Conservation (phyloP, 257 asterid genomes). For the Gentiana dahurica region DNA sequence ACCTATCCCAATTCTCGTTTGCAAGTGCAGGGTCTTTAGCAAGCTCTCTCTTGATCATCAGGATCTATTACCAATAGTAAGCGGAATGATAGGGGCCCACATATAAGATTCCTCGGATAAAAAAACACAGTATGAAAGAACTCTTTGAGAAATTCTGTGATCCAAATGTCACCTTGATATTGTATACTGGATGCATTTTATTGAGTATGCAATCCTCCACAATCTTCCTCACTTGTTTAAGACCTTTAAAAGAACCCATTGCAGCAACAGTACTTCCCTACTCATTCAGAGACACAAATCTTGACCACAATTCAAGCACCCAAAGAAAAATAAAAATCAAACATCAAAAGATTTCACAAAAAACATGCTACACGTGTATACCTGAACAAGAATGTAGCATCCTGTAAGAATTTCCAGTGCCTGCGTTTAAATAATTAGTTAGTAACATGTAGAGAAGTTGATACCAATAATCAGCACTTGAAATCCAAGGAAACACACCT, state of each 20-base stretch:
- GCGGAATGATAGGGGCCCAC: slow-evolving; percentile 1
- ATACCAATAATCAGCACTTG: neutral
- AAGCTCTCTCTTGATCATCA: slow-evolving; percentile 86
- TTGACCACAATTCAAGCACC: neutral
- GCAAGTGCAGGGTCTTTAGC: slow-evolving; percentile 83
- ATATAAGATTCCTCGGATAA: slow-evolving; percentile 16
- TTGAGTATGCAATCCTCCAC: slow-evolving; percentile 81
- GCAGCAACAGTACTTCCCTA: slow-evolving; percentile 91
- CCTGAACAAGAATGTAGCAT: slow-evolving; percentile 87
- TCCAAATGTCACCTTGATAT: slow-evolving; percentile 55
- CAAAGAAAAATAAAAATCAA: slow-evolving; percentile 2
- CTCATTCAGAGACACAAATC: slow-evolving; percentile 11
- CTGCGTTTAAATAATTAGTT: slow-evolving; percentile 26
- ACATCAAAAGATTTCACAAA: slow-evolving; percentile 2
- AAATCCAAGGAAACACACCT: slow-evolving; percentile 26
- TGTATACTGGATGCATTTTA: slow-evolving; percentile 82
- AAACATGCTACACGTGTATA: slow-evolving; percentile 6
- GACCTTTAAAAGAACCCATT: slow-evolving; percentile 92
- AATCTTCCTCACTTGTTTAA: slow-evolving; percentile 79
- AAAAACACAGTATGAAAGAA: neutral
- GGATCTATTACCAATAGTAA: slow-evolving; percentile 28
- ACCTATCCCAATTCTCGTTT: slow-evolving; percentile 87
- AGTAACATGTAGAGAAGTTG: slow-evolving; percentile 3
- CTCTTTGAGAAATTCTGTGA: neutral
- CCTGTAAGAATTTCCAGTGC: slow-evolving; percentile 81